Evolutionary conservation across 108 stramenopile genomes (phyloP), one percentile per base, ranked within the genome.

Genomic region (Cyclostephanos tholiformis): DNA sequence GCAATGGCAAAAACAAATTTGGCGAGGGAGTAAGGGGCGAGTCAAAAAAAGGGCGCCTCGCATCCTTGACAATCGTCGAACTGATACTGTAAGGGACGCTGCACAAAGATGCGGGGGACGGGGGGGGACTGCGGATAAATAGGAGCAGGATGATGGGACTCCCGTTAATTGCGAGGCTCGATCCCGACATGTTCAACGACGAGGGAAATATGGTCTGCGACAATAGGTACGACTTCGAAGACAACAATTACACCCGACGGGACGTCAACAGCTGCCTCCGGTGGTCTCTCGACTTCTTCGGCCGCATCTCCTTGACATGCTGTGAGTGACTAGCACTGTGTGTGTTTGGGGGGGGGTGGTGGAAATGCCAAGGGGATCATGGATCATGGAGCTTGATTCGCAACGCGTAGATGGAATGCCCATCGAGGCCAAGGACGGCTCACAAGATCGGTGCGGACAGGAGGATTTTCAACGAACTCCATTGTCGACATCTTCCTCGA

Each of bases 201-300:
- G 69, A 89, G 46, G 88, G 82, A 11, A 80, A 90, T 22, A 77
- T 87, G 58, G 67, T 85, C 11, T 77, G 82, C 10, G 67, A 74
- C 36, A 76, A 84, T 66, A 80, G 85, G 20, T 91, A 93, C 65
- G 90, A 93, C 59, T 95, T 93, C 81, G 91, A 95, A 73, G 88
- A 91, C 57, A 75, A 85, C 68, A 67, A 78, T 35, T 78, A 82
- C 63, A 64, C 63, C 12, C 53, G n/a, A n/a, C n/a, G n/a, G n/a
- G n/a, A n/a, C n/a, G n/a, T n/a, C n/a, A n/a, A n/a, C n/a, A n/a
- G n/a, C n/a, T n/a, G n/a, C n/a, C n/a, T n/a, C n/a, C n/a, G n/a
- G n/a, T n/a, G n/a, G n/a, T n/a, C n/a, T n/a, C n/a, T n/a, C n/a
- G n/a, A n/a, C n/a, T n/a, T n/a, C n/a, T n/a, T n/a, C n/a, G n/a